These are phyloP conservation scores for Pseudogymnoascus sp. DNA, from an alignment of 2,329 filamentous ascomycete species.

Conservation along the genomic window DNA sequence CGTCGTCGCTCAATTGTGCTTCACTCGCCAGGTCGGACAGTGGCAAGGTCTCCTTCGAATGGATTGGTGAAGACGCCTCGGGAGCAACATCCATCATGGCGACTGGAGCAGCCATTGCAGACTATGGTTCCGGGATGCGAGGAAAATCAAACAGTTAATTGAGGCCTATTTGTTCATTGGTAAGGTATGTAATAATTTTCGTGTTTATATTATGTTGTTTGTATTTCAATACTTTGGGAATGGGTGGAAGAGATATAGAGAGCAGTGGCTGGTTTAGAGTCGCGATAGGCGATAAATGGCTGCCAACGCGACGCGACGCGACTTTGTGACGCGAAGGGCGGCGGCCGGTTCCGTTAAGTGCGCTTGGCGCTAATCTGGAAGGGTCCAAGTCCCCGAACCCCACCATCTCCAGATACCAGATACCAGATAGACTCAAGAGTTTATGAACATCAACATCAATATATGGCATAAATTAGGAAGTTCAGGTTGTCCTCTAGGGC, in stretches of 20 bases:
- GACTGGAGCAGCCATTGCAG: not conserved
- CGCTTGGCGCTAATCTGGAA: conserved; percentile 3
- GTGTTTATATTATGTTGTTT: not conserved
- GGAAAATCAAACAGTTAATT: not conserved
- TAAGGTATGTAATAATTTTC: conserved; percentile 2
- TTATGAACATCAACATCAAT: not conserved
- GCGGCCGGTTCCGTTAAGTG: conserved; percentile 4
- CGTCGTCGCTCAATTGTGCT: not conserved
- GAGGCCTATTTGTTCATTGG: not conserved
- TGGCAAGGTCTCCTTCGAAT: not conserved
- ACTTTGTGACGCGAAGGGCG: conserved; percentile 1
- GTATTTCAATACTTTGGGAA: not conserved
- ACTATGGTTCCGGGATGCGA: not conserved
- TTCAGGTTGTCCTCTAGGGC: not conserved
- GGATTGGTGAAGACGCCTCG: conserved; percentile 4
- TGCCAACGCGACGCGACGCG: not conserved
- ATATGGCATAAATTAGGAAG: not conserved
- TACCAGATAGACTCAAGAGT: not conserved
- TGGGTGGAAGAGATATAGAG: conserved; percentile 2
- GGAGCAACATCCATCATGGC: not conserved
- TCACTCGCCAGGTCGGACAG: not conserved
- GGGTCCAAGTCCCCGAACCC: conserved; percentile 1
- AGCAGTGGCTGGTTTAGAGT: not conserved
- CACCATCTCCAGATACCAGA: not conserved
- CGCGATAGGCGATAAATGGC: conserved; percentile 5